Conservation (phyloP, 2,329 filamentous ascomycete species). For the Pezicula neosporulosa region DNA sequence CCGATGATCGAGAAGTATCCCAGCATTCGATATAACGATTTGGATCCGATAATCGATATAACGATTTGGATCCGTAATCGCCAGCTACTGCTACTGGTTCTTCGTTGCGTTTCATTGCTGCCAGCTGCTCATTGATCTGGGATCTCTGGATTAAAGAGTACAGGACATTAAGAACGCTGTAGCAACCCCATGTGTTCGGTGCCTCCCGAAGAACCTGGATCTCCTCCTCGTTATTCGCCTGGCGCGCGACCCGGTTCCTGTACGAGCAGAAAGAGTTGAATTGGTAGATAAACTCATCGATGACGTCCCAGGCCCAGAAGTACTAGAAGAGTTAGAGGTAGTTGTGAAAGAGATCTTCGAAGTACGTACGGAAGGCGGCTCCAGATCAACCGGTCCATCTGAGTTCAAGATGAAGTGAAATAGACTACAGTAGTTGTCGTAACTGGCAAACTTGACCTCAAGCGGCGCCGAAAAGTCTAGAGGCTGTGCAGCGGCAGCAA, state of each 20-base stretch:
- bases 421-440: constrained; percentile 98
- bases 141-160: constrained; percentile 99
- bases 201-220: constrained; percentile 89
- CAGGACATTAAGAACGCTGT: constrained; percentile 97
- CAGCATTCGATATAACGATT: constrained; percentile 95
- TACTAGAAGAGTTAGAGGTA: constrained; percentile 55
- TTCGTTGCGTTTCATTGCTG: constrained; percentile 90
- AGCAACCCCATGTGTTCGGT: constrained; percentile 99
- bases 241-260: constrained; percentile 83
- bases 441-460: constrained; percentile 97
- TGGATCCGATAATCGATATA: constrained; percentile 94
- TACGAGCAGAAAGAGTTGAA: constrained; percentile 99
- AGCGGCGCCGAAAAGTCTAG: constrained; percentile 94
- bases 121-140: constrained; percentile 96
- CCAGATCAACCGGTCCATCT: constrained; percentile 95
- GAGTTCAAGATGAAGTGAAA: constrained; percentile 99
- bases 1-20: constrained; percentile 99
- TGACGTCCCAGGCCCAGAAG: constrained; percentile 99
- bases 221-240: constrained; percentile 86
- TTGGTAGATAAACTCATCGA: constrained; percentile 99
- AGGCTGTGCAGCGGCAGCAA: constrained; percentile 88
- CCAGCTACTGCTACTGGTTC: constrained; percentile 85
- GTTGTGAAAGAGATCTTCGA: neutral
- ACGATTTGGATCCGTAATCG: constrained; percentile 88
- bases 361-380: constrained; percentile 83